phyloP scores from a whole-genome alignment of 495 filamentous ascomycete genomes.

The Schizothecium vesticola region DNA sequence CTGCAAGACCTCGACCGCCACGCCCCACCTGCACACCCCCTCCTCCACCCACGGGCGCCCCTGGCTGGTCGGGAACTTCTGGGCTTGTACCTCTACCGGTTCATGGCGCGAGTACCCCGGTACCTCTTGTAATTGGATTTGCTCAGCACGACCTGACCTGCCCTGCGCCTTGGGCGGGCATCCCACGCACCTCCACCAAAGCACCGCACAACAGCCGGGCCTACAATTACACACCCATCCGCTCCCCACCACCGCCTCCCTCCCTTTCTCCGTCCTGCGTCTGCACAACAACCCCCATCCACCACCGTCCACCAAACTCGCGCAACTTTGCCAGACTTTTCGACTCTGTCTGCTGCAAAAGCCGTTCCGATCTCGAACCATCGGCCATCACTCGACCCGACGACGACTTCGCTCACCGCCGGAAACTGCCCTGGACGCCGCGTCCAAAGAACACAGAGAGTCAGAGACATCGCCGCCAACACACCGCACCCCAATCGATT shows the following conservation, averaged over 20 bases:
- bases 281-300: slow-evolving; percentile 17
- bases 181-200: slow-evolving; percentile 20
- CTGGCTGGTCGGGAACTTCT: slow-evolving; percentile 21
- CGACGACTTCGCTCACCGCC: background rate
- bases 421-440: background rate
- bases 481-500: background rate
- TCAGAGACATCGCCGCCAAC: background rate
- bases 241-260: slow-evolving; percentile 29
- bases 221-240: slow-evolving; percentile 33
- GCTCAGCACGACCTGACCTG: slow-evolving; percentile 14
- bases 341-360: background rate
- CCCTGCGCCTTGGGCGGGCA: slow-evolving; percentile 14
- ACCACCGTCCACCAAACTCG: slow-evolving; percentile 3
- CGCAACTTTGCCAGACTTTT: background rate
- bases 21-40: background rate
- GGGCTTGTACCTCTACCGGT: slow-evolving; percentile 27
- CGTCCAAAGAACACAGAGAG: background rate
- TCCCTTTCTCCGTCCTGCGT: slow-evolving; percentile 16
- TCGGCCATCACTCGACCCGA: background rate
- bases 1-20: slow-evolving; percentile 1
- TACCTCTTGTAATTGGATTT: slow-evolving; percentile 23
- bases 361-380: background rate
- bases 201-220: slow-evolving; percentile 18
- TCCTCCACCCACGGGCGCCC: slow-evolving; percentile 17
- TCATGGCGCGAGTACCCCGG: slow-evolving; percentile 19